phyloP scores from a whole-genome alignment of 257 asterid species.

The Solanum dulcamara region DNA sequence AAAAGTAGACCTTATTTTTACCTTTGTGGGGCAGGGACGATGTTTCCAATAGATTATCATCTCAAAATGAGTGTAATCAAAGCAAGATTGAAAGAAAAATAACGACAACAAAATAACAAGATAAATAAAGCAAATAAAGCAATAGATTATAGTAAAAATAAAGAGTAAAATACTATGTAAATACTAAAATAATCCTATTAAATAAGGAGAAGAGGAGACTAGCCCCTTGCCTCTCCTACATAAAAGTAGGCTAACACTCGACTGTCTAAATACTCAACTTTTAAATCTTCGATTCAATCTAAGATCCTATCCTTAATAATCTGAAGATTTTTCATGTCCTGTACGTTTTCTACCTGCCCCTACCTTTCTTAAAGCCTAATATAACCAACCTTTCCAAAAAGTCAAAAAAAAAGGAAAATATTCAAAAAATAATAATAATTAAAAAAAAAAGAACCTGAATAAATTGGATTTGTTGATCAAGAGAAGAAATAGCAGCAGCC shows the following conservation, averaged over 20 bases:
- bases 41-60: background rate
- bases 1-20: no score
- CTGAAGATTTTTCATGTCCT: background rate
- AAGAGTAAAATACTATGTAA: background rate
- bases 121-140: background rate
- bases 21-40: background rate
- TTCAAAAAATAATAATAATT: background rate
- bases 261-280: background rate
- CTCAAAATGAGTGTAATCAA: background rate
- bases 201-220: background rate
- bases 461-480: slow-evolving; percentile 23
- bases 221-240: background rate
- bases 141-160: background rate
- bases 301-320: background rate
- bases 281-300: background rate
- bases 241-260: background rate
- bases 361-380: background rate
- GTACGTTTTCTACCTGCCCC: background rate
- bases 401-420: background rate
- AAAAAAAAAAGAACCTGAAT: slow-evolving; percentile 8
- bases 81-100: background rate
- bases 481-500: slow-evolving; percentile 22
- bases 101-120: background rate
- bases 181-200: background rate
- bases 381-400: background rate